phyloP scores from a whole-genome alignment of 2,329 filamentous ascomycete genomes.

The Penicillium sp. region DNA sequence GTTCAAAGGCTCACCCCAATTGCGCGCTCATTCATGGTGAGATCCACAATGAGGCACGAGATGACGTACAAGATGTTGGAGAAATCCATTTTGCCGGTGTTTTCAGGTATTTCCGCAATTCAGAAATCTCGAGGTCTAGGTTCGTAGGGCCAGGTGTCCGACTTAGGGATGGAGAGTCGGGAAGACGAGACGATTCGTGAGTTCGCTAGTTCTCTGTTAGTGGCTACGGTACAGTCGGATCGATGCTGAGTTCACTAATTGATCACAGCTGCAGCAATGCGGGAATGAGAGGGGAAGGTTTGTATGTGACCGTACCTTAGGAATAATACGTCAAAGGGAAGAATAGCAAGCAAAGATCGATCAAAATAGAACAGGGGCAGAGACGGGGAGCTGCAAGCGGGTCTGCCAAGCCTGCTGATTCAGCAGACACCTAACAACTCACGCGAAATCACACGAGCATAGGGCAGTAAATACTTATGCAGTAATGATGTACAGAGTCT shows the following conservation, averaged over 20 bases:
- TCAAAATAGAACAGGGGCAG: constrained; percentile 15
- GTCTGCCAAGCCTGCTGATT: constrained; percentile 33
- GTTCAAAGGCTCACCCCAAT: background rate
- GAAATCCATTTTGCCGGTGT: constrained; percentile 66
- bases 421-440: constrained; percentile 13
- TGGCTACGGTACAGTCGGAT: background rate
- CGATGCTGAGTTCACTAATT: background rate
- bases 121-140: constrained; percentile 5
- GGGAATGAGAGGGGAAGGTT: background rate
- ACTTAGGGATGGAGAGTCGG: constrained; percentile 1
- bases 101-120: constrained; percentile 1
- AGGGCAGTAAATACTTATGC: too few relatives aligned
- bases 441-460: constrained; percentile 5
- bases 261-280: background rate
- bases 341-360: background rate
- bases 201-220: constrained; percentile 6
- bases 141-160: background rate
- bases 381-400: constrained; percentile 26
- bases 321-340: background rate
- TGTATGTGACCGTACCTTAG: background rate
- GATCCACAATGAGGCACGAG: background rate
- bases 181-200: background rate
- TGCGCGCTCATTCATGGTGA: background rate
- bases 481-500: background rate
- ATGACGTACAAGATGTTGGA: constrained; percentile 57